A percentile compares a stretch with the other conserved stretches of the same genome.
Evolutionary conservation across 2,329 filamentous ascomycete species (phyloP).

Genomic region (Aspergillus jensenii): DNA sequence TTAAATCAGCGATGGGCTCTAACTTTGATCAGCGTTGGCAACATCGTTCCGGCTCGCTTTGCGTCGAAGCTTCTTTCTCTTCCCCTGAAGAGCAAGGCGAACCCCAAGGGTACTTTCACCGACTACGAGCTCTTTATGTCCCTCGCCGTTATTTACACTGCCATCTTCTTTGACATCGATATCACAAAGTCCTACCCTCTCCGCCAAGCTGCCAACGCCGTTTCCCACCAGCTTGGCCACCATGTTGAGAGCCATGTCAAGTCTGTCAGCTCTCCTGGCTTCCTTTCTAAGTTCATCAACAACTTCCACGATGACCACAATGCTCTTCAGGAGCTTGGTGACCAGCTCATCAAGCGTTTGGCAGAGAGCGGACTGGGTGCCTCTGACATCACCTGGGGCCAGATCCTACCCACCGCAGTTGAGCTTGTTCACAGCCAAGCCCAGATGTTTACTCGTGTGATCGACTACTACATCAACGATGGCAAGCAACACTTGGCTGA

Average conservation of each 20-base stretch:
- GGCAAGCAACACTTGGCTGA: slow-evolving; percentile 58
- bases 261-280: slow-evolving; percentile 54
- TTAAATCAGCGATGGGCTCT: slow-evolving; percentile 6
- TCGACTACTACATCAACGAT: slow-evolving; percentile 70
- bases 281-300: slow-evolving; percentile 55
- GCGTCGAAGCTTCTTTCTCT: slow-evolving; percentile 56
- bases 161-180: slow-evolving; percentile 67
- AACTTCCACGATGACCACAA: slow-evolving; percentile 53
- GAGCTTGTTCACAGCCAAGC: slow-evolving; percentile 70
- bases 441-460: slow-evolving; percentile 68
- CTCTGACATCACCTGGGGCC: slow-evolving; percentile 68
- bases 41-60: slow-evolving; percentile 57
- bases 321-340: slow-evolving; percentile 63
- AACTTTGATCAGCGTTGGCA: slow-evolving; percentile 44
- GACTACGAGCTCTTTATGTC: slow-evolving; percentile 60
- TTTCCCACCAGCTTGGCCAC: slow-evolving; percentile 60
- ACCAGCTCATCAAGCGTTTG: slow-evolving; percentile 64
- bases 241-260: slow-evolving; percentile 67
- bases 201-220: slow-evolving; percentile 56
- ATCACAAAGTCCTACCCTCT: slow-evolving; percentile 66
- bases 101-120: slow-evolving; percentile 53
- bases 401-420: slow-evolving; percentile 66
- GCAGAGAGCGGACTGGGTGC: slow-evolving; percentile 62
- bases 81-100: slow-evolving; percentile 54
- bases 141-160: slow-evolving; percentile 64